A percentile compares a stretch with the other conserved stretches of the same genome.
phyloP scores from a whole-genome alignment of 306 rosid genomes.

The Cicer bijugum region DNA sequence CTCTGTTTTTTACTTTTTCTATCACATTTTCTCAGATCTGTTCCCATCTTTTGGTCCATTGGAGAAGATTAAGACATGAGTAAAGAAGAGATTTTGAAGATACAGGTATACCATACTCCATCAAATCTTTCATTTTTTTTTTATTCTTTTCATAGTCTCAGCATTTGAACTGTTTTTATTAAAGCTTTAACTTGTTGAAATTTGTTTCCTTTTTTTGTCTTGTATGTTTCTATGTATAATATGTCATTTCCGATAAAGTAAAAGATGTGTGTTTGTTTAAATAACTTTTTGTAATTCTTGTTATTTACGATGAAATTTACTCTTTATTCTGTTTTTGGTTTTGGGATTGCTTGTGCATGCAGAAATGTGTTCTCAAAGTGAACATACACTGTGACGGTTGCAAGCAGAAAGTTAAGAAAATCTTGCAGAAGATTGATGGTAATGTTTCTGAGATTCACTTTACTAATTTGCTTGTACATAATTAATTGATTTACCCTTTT shows the following conservation, averaged over 20 bases:
- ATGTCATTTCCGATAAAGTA: constrained; percentile 22
- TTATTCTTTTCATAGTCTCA: constrained; percentile 5
- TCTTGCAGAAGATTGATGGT: constrained; percentile 92
- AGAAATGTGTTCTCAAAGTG: constrained; percentile 95
- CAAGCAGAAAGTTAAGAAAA: constrained; percentile 91
- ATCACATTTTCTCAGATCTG: constrained; percentile 56
- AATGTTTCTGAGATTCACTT: constrained; percentile 8
- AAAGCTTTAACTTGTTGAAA: background rate
- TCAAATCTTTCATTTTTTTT: too few species aligned
- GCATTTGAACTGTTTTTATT: background rate
- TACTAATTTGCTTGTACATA: background rate
- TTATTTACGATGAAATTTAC: constrained; percentile 38
- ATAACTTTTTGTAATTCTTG: background rate
- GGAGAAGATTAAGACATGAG: constrained; percentile 54
- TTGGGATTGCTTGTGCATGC: constrained; percentile 62
- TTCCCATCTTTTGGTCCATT: constrained; percentile 36
- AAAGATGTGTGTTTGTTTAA: background rate
- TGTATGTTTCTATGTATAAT: background rate
- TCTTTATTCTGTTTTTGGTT: constrained; percentile 45
- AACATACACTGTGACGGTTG: constrained; percentile 96
- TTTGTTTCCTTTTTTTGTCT: background rate
- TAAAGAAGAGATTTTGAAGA: constrained; percentile 87
- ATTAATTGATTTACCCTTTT: background rate
- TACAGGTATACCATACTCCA: constrained; percentile 60
- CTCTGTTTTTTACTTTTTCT: constrained; percentile 9